These are phyloP conservation scores for Basipetospora chlamydospora DNA, from an alignment of 2,329 filamentous ascomycete genomes.

Conservation along the genomic window DNA sequence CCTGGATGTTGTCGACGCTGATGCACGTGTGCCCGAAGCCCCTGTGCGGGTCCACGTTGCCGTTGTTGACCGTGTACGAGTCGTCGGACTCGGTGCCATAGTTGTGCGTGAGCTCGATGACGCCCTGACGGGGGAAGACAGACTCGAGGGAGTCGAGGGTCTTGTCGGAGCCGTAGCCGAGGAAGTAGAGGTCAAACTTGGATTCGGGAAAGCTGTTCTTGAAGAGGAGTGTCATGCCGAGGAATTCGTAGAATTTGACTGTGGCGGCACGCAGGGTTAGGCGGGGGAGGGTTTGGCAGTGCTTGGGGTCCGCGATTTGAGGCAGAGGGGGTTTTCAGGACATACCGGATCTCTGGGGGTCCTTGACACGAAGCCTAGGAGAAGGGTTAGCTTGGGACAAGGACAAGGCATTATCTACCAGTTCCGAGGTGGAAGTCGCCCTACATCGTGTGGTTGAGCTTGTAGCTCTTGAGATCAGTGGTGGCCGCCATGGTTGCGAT, in stretches of 20 bases:
- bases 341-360: constrained; percentile 65
- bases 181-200: constrained; percentile 93
- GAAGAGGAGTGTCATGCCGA: constrained; percentile 74
- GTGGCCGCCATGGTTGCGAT: constrained; percentile 46
- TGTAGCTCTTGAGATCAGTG: constrained; percentile 65
- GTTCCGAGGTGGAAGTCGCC: constrained; percentile 11
- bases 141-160: constrained; percentile 61
- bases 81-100: constrained; percentile 83
- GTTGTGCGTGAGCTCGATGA: constrained; percentile 74
- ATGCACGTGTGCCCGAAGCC: constrained; percentile 82
- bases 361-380: constrained; percentile 78
- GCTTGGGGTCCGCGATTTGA: background rate
- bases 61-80: constrained; percentile 68
- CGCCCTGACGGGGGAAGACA: constrained; percentile 68
- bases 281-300: constrained; percentile 1
- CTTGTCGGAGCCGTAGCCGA: constrained; percentile 68
- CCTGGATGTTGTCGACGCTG: constrained; percentile 70
- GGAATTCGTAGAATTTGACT: constrained; percentile 87
- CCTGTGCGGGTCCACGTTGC: constrained; percentile 76
- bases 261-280: constrained; percentile 9
- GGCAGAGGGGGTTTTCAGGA: constrained; percentile 6
- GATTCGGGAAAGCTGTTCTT: constrained; percentile 70
- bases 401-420: no score
- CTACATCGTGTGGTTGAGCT: constrained; percentile 80
- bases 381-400: constrained; percentile 2